Conservation (phyloP, 371 early-diverging fungal genomes). For the Conidiobolus incongruus region DNA sequence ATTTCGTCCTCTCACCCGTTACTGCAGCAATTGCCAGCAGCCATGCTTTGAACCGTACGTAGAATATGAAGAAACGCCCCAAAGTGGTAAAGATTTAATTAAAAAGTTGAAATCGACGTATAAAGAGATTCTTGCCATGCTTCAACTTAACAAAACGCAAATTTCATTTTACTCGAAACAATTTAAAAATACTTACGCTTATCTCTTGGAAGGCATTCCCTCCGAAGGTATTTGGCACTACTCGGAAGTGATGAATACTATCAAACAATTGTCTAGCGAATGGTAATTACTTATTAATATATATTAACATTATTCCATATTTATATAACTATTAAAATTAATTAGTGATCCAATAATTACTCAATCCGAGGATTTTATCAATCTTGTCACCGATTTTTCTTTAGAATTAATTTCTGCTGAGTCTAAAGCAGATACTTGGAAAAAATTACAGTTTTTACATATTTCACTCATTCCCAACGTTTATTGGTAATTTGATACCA, state of each 20-base stretch:
- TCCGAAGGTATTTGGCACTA: too few species aligned
- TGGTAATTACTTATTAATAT: too few species aligned
- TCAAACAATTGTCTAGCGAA: too few species aligned
- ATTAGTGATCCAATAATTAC: too few species aligned
- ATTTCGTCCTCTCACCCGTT: constrained; percentile 30
- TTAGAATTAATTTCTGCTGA: constrained; percentile 23
- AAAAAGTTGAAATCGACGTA: background rate
- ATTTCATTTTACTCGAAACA: background rate
- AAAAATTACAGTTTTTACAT: constrained; percentile 37
- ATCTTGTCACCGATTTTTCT: constrained; percentile 12
- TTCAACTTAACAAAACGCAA: background rate
- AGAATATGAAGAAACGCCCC: background rate
- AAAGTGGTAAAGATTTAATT: background rate
- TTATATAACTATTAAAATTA: too few species aligned
- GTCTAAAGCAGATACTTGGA: constrained; percentile 31
- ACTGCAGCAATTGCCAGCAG: constrained; percentile 29
- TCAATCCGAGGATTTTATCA: constrained; percentile 5
- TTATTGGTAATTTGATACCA: constrained; percentile 20
- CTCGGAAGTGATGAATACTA: too few species aligned
- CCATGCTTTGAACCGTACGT: constrained; percentile 2
- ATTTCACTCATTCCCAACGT: constrained; percentile 23
- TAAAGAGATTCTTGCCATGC: background rate
- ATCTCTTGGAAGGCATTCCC: background rate
- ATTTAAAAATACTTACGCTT: background rate
- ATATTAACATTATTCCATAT: too few species aligned